Percentiles rank a stretch among this genome's conserved stretches.
Evolutionary conservation across 2,329 filamentous ascomycete species (phyloP).

Genomic region (Cryphonectria japonica): DNA sequence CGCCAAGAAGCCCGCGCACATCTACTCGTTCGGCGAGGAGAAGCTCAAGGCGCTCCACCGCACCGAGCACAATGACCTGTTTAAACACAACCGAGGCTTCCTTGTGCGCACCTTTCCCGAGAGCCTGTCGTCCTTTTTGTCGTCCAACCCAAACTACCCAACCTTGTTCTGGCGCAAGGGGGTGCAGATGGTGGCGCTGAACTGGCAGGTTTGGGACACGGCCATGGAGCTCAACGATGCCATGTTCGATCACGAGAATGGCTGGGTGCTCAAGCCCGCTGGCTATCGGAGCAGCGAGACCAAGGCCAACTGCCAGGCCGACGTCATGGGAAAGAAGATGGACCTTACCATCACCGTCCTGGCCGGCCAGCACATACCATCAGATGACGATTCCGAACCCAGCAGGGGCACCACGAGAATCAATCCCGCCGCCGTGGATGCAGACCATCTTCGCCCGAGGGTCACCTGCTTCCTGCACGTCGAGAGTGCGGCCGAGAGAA

Average conservation of each 20-base stretch:
- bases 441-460: conserved; percentile 67
- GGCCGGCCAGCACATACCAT: conserved; percentile 73
- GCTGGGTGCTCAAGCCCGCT: conserved; percentile 83
- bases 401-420: conserved; percentile 32
- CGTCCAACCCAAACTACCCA: conserved; percentile 87
- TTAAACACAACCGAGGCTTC: conserved; percentile 83
- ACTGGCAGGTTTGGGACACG: conserved; percentile 94
- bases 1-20: conserved; percentile 63
- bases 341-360: conserved; percentile 73
- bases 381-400: conserved; percentile 41
- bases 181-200: conserved; percentile 98
- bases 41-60: conserved; percentile 63
- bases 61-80: conserved; percentile 74
- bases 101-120: conserved; percentile 93
- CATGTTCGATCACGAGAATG: conserved; percentile 87
- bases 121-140: conserved; percentile 70
- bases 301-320: conserved; percentile 44
- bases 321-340: conserved; percentile 56
- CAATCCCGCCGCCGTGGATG: conserved; percentile 47
- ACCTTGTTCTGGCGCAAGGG: conserved; percentile 89
- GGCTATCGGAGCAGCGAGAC: conserved; percentile 64
- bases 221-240: conserved; percentile 96
- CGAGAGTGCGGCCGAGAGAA: conserved; percentile 57
- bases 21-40: conserved; percentile 88
- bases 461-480: conserved; percentile 82